Base-by-base conservation (phyloP, 805 yeast genomes). In the Yarrowia bubula region DNA sequence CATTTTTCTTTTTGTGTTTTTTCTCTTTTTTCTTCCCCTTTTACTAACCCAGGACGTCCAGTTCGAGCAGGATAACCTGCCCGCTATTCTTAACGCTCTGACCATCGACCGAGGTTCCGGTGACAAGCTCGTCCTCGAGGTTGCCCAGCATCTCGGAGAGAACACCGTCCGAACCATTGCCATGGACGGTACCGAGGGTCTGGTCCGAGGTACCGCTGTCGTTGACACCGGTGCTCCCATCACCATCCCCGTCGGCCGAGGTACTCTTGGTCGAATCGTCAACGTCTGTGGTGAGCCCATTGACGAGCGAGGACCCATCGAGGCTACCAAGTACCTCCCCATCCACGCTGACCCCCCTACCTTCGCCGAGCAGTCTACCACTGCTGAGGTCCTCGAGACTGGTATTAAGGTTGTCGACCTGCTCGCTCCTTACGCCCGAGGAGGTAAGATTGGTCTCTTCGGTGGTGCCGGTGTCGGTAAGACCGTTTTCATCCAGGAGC, bases 401-500 rank as follows among this genome's bases (percentile, higher is more conserved):
- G 98, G 99, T 91, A 93, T 93, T 81, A 93, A 93, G 87, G 99
- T 93, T 81, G 99, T 93, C 84, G 99, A 93, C 81, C 86, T 93
- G 79, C 87, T 93, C 74, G 99, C 99, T 75, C 99, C 99, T 75
- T 93, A 93, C 86, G 98, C 99, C 79, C 92, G 98, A 90, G 99
- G 99, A 90, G 99, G 99, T 90, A 93, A 93, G 88, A 93, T 93
- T 91, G 99, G 99, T 88, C 88, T 93, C 79, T 93, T 93, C 89
- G 99, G 99, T 86, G 99, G 99, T 93, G 99, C 99, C 82, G 99
- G 99, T 93, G 99, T 93, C 90, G 99, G 99, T 84, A 93, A 93
- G 84, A 93, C 99, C 82, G 99, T 93, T 71, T 93, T 93, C 84
- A 93, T 93, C 84, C 99, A 93, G 86, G 99, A 93, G 85, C 87